Base-by-base conservation (phyloP, 345 rosid species). In the Citrus trifoliata region DNA sequence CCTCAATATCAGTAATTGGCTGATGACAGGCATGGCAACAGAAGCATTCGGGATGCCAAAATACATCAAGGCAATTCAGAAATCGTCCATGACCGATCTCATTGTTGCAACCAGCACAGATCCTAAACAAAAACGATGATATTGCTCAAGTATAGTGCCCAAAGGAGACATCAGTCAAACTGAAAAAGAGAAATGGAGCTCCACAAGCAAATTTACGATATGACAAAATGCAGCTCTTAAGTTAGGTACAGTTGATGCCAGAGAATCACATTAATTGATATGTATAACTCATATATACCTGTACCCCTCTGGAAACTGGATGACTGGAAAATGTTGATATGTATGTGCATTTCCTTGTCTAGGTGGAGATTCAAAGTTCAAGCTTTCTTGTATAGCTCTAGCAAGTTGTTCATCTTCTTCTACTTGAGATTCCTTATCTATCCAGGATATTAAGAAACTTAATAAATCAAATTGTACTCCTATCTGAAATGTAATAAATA, bases 11-110 rank as follows among this genome's bases (percentile, higher is more conserved):
- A 70, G 93, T 83, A 73, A 97, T 97, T 8, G 98, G 98, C 40
- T 78, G 88, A 74, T 85, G 90, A 82, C 99, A 97, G 75, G 88
- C 91, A 80, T 83, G 78, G 87, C 99, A 97, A 30, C 91, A 82
- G 85, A 97, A 94, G 83, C 99, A 97, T 85, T 90, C 90, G 42
- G 98, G 98, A 88, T 97, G 99, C 99, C 99, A 94, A 76, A 89
- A 82, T 77, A 89, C 84, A 76, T 87, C 90, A 74, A 94, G 87
- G 86, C 98, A 97, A 85, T 89, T 97, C 66, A 94, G 84, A 78
- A 76, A 94, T 73, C 95, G 87, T 69, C 99, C 99, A 74, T 87
- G 94, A 70, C 98, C 99, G 64, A 97, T 97, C 83, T 92, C 98
- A 76, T 79, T 82, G 63, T 90, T 85, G 89, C 99, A 97, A 67